A percentile compares a stretch with the other conserved stretches of the same genome.
Conservation (phyloP, 768 basidiomycete genomes). For the Amanita rimosa region DNA sequence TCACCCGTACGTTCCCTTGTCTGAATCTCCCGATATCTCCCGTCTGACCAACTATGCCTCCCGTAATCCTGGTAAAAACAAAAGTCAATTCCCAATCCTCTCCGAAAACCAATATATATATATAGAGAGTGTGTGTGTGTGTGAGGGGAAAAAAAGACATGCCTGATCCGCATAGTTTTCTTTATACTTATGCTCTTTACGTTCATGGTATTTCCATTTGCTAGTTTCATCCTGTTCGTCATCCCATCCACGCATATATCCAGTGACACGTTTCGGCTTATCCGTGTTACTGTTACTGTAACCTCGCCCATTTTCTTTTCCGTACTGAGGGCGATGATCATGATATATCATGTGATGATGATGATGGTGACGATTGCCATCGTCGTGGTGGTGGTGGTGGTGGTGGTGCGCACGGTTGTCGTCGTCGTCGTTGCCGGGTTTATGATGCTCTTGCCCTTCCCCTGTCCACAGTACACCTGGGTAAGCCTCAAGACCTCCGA, state of each 20-base stretch:
- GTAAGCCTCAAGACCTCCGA: background rate
- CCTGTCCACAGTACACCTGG: background rate
- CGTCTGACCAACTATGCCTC: background rate
- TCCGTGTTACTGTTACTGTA: background rate
- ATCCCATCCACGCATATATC: conserved; percentile 7
- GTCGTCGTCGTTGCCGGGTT: too few relatives aligned
- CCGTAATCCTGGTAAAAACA: background rate
- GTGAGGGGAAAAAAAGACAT: too few relatives aligned
- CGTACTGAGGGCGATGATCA: too few relatives aligned
- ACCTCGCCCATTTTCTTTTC: background rate
- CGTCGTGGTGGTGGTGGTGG: background rate
- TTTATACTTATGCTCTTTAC: background rate
- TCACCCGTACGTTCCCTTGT: background rate
- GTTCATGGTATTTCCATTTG: background rate
- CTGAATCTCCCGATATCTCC: background rate
- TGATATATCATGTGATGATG: background rate
- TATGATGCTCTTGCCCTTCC: background rate
- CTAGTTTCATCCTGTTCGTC: background rate
- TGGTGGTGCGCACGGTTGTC: background rate
- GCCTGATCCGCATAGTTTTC: background rate
- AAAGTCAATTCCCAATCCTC: background rate
- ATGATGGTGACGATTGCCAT: background rate
- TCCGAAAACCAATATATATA: too few relatives aligned
- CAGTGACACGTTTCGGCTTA: background rate
- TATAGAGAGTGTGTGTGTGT: too few relatives aligned